Conservation (phyloP, 495 filamentous ascomycete genomes). For the Tuber umbilicatum region DNA sequence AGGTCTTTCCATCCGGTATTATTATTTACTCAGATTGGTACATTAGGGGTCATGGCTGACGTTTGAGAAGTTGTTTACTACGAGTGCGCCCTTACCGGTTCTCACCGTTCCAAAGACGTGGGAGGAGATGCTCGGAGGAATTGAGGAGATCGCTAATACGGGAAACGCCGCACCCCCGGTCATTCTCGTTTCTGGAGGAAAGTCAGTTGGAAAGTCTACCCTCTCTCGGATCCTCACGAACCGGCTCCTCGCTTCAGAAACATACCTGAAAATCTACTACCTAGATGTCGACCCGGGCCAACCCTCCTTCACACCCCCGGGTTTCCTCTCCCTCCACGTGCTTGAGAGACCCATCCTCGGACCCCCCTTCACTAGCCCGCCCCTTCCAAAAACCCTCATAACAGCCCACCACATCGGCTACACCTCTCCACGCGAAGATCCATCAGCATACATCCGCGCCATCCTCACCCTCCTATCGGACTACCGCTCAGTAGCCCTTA, state of each 20-base stretch:
- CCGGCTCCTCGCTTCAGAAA: constrained; percentile 47
- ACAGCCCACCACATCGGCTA: constrained; percentile 57
- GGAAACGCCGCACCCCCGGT: constrained; percentile 44
- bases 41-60: background rate
- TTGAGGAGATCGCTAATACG: constrained; percentile 43
- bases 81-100: constrained; percentile 43
- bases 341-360: constrained; percentile 54
- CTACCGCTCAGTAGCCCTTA: constrained; percentile 44
- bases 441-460: constrained; percentile 55
- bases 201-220: constrained; percentile 63
- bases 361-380: constrained; percentile 58
- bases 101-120: constrained; percentile 51
- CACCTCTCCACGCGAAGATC: constrained; percentile 54
- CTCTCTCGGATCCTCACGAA: constrained; percentile 59
- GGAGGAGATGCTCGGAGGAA: constrained; percentile 29
- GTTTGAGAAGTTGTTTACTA: constrained; percentile 19
- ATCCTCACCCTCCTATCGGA: constrained; percentile 53
- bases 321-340: constrained; percentile 57
- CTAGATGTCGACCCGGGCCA: constrained; percentile 64
- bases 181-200: constrained; percentile 56
- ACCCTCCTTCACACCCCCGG: constrained; percentile 63
- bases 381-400: constrained; percentile 45
- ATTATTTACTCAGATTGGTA: constrained; percentile 6
- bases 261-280: constrained; percentile 46
- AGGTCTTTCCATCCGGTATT: constrained; percentile 27